Conservation (phyloP, 2,329 filamentous ascomycete genomes). For the Ploettnerulaceae sp. region DNA sequence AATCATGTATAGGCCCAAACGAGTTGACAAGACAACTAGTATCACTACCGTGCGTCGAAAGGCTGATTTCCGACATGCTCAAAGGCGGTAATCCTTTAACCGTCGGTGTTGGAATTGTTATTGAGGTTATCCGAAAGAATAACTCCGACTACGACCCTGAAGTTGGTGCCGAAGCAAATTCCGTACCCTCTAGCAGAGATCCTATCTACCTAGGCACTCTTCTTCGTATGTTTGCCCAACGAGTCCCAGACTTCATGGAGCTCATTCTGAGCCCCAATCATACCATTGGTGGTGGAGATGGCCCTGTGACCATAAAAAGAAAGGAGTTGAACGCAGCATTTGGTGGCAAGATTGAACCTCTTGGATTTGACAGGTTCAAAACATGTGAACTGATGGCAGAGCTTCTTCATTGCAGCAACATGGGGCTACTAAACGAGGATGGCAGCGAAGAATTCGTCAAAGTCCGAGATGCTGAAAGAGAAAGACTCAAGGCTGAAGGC, state of each 20-base stretch:
- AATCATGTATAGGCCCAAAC: conserved; percentile 98
- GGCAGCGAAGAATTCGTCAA: conserved; percentile 85
- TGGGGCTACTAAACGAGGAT: conserved; percentile 88
- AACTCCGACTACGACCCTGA: conserved; percentile 98
- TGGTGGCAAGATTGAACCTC: conserved; percentile 82
- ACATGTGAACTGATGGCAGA: conserved; percentile 99
- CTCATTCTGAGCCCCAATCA: conserved; percentile 73
- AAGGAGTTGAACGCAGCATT: conserved; percentile 80
- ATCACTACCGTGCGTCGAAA: conserved; percentile 75
- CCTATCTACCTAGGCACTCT: conserved; percentile 94
- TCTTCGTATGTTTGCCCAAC: conserved; percentile 80
- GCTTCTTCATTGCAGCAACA: conserved; percentile 94
- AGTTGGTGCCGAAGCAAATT: conserved; percentile 73
- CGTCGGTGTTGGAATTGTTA: conserved; percentile 93
- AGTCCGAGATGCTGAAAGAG: conserved; percentile 73
- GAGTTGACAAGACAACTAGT: conserved; percentile 93
- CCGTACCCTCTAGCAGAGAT: conserved; percentile 76
- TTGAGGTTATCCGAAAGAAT: conserved; percentile 98
- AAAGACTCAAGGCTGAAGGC: conserved; percentile 72
- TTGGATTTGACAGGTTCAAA: conserved; percentile 97
- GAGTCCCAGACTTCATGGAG: conserved; percentile 91
- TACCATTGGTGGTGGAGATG: conserved; percentile 51
- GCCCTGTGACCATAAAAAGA: conserved; percentile 58
- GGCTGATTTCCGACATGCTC: conserved; percentile 87
- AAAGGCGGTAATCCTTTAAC: conserved; percentile 89